phyloP scores from a whole-genome alignment of 345 rosid species.

The Citrus hindsii region DNA sequence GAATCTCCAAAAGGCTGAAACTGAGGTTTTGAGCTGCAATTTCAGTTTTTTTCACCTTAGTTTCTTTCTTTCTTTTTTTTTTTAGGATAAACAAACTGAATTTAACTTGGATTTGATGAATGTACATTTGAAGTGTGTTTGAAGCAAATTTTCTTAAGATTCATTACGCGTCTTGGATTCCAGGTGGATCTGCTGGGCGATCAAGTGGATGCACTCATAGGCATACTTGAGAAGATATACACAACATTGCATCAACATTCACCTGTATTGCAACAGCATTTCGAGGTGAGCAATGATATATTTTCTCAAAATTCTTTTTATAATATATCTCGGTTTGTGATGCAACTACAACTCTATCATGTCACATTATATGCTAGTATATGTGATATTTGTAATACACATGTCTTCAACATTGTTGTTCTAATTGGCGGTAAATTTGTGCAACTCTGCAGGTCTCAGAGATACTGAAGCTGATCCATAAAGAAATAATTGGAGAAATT shows the following conservation, averaged over 20 bases:
- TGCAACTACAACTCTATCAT: neutral
- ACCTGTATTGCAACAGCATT: conserved; percentile 34
- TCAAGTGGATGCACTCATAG: conserved; percentile 59
- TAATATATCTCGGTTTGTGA: neutral
- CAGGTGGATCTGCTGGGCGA: conserved; percentile 87
- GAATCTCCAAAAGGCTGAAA: no score
- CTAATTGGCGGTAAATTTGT: no score
- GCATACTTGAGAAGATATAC: conserved; percentile 51
- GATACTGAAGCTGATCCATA: no score
- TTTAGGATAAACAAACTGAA: no score
- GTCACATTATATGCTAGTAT: neutral
- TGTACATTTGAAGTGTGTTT: neutral
- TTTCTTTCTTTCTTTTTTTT: no score
- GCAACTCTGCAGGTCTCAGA: no score
- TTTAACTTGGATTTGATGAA: no score
- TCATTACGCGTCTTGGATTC: neutral
- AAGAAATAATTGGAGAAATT: no score
- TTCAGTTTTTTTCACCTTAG: no score
- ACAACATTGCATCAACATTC: conserved; percentile 35
- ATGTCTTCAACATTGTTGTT: no score
- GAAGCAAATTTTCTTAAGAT: neutral
- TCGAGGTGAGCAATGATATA: conserved; percentile 36
- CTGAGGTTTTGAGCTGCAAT: no score
- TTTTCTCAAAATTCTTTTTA: conserved; percentile 4
- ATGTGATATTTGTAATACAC: neutral